Percentiles rank a stretch among this genome's conserved stretches.
These are phyloP conservation scores for Didymella pomorum DNA, from an alignment of 2,329 filamentous ascomycete species.

Conservation along the genomic window DNA sequence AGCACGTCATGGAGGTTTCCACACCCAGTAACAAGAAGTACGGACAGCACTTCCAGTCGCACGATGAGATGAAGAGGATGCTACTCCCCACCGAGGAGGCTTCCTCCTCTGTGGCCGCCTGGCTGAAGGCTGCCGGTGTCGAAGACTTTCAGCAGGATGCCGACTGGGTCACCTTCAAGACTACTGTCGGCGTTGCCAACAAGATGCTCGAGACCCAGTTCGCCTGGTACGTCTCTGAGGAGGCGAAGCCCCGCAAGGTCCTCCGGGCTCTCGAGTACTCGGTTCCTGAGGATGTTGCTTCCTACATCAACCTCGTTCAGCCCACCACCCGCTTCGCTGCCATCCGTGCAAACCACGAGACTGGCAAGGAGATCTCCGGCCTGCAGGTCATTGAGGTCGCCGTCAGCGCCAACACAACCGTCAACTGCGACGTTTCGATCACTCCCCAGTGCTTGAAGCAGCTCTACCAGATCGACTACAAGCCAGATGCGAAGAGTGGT, in stretches of 20 bases:
- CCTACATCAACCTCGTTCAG: constrained; percentile 58
- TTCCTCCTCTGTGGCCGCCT: constrained; percentile 50
- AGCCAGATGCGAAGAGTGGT: constrained; percentile 54
- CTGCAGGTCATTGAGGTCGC: constrained; percentile 23
- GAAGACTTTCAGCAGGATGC: constrained; percentile 51
- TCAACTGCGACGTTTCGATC: constrained; percentile 42
- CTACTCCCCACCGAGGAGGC: constrained; percentile 53
- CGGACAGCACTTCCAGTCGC: constrained; percentile 57
- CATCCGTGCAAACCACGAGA: constrained; percentile 31
- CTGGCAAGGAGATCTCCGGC: constrained; percentile 29
- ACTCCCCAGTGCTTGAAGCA: constrained; percentile 59
- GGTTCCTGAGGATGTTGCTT: constrained; percentile 50
- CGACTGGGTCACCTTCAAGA: constrained; percentile 45
- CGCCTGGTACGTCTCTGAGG: constrained; percentile 51
- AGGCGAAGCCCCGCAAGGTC: constrained; percentile 52
- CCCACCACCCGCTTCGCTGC: constrained; percentile 61
- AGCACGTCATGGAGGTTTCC: constrained; percentile 53
- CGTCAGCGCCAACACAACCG: constrained; percentile 25
- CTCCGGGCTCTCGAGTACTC: constrained; percentile 55
- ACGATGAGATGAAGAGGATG: constrained; percentile 54
- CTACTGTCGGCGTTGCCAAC: constrained; percentile 52
- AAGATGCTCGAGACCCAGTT: constrained; percentile 60
- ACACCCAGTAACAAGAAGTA: constrained; percentile 58
- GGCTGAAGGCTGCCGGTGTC: constrained; percentile 56
- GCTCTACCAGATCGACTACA: constrained; percentile 61